Base-by-base conservation (phyloP, 2,329 filamentous ascomycete genomes). In the Myriosclerotinia duriaeana region DNA sequence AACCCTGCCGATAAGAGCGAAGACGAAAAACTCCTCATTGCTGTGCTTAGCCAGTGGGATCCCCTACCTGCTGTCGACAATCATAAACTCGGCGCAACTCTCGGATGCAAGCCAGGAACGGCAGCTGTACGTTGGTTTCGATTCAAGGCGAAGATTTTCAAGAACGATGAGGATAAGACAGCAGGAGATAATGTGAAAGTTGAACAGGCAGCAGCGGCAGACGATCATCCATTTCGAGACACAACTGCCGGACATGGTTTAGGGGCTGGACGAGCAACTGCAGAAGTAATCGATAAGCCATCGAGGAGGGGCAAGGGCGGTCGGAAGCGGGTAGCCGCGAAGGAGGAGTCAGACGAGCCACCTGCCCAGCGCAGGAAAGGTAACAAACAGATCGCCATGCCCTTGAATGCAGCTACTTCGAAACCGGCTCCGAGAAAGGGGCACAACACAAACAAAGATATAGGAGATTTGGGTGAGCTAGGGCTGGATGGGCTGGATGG, bases 401-500 rank as follows among this genome's bases (percentile, higher is more conserved):
- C 58, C 15, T 61, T 50, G 58, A 61, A 61, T 17, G n/a, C 44
- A 38, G 15, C n/a, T 20, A 50, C 30, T 50, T 61, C 58, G 2
- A 61, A 61, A 26, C 44, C 34, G 5, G 5, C n/a, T 38, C 8
- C 5, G 15, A n/a, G 58, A 5, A 20, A 14, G 38, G 20, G 14
- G 15, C 20, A 14, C 5, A 61, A 59, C 3, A 15, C n/a, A 40
- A 50, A 40, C 34, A 38, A 50, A 40, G 34, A 61, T 34, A 61
- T 22, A 30, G 15, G 20, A 6, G 20, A 6, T 2, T 38, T 38
- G 20, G 46, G 38, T 17, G n/a, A 14, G 8, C 30, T 22, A 7
- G 14, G n/a, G 8, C 30, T 22, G 4, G 14, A 9, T 5, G 30
- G 2, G 0, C 2, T 14, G 15, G 7, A 26, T 5, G 26, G 50